Evolutionary conservation across 495 filamentous ascomycete species (phyloP).

Genomic region (Hypoxylon fuscum): DNA sequence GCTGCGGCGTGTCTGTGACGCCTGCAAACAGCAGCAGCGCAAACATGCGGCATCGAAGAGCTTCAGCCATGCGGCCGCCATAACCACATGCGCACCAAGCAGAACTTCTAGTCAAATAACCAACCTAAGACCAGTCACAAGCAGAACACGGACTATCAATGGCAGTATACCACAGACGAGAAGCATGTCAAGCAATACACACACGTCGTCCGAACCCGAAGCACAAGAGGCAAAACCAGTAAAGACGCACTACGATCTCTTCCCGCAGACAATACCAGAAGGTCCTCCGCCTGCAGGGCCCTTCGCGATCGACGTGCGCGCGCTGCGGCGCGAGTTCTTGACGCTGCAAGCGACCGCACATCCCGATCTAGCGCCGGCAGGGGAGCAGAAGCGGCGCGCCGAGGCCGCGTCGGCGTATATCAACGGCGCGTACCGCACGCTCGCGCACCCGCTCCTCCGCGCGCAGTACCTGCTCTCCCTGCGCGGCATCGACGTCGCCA

Average conservation of each 20-base stretch:
- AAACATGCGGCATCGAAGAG: conserved; percentile 2
- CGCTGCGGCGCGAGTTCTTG: conserved; percentile 85
- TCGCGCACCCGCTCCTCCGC: conserved; percentile 75
- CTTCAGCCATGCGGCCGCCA: conserved; percentile 13
- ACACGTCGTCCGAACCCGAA: conserved; percentile 5
- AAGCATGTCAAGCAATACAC: conserved; percentile 11
- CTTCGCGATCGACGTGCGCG: conserved; percentile 74
- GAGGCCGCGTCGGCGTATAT: conserved; percentile 79
- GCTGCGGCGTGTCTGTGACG: conserved; percentile 36
- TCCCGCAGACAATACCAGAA: conserved; percentile 78
- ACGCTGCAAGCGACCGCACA: conserved; percentile 80
- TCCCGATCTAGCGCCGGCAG: conserved; percentile 67
- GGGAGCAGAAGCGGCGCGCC: conserved; percentile 63
- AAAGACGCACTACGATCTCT: conserved; percentile 83
- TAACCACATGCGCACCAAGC: background rate
- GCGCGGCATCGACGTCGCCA: conserved; percentile 77
- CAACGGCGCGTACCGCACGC: conserved; percentile 88
- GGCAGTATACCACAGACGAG: conserved; percentile 5
- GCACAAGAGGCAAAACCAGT: background rate
- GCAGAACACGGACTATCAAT: background rate
- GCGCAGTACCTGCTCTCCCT: conserved; percentile 84
- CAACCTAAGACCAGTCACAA: background rate
- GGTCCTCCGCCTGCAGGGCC: conserved; percentile 82
- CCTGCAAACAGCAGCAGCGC: conserved; percentile 35
- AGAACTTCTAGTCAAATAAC: background rate